Percentiles rank a stretch among this genome's conserved stretches.
phyloP scores from a whole-genome alignment of 768 basidiomycete genomes.

The Kwoniella dendrophila region DNA sequence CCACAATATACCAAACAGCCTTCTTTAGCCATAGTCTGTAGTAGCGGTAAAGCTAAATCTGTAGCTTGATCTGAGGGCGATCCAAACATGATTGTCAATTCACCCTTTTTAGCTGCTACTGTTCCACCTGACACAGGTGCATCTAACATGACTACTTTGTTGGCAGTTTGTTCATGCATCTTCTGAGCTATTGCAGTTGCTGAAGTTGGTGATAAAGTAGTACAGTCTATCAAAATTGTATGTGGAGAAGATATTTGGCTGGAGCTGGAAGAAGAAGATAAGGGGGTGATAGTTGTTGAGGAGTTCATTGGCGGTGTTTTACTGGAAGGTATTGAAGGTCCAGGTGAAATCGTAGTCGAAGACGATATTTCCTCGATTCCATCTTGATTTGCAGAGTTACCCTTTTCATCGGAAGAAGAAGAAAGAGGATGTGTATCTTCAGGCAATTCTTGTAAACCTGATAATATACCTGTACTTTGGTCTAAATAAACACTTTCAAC shows the following conservation, averaged over 20 bases:
- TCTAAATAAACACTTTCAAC: constrained; percentile 74
- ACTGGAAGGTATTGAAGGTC: not conserved
- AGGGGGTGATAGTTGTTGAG: constrained; percentile 11
- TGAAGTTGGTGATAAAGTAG: constrained; percentile 79
- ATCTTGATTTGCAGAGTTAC: not conserved
- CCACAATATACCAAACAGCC: constrained; percentile 45
- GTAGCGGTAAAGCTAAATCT: constrained; percentile 32
- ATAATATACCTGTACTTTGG: constrained; percentile 64
- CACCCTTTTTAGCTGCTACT: constrained; percentile 80
- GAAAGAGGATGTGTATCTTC: constrained; percentile 10
- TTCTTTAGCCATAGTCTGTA: constrained; percentile 41
- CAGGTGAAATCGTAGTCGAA: constrained; percentile 15
- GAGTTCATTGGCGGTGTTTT: constrained; percentile 10
- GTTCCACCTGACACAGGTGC: constrained; percentile 94
- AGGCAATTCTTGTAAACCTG: constrained; percentile 63
- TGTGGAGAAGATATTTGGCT: constrained; percentile 4
- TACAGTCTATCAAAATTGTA: constrained; percentile 83
- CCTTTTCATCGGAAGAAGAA: not conserved
- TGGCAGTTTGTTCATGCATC: constrained; percentile 57
- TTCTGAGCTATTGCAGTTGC: constrained; percentile 67
- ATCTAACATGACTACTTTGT: constrained; percentile 79
- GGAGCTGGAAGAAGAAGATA: constrained; percentile 2
- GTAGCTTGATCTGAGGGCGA: constrained; percentile 59
- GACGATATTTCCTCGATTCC: constrained; percentile 12
- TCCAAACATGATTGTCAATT: constrained; percentile 89